Conservation (phyloP, 2,329 filamentous ascomycete species). For the Bipolaris victoriae region DNA sequence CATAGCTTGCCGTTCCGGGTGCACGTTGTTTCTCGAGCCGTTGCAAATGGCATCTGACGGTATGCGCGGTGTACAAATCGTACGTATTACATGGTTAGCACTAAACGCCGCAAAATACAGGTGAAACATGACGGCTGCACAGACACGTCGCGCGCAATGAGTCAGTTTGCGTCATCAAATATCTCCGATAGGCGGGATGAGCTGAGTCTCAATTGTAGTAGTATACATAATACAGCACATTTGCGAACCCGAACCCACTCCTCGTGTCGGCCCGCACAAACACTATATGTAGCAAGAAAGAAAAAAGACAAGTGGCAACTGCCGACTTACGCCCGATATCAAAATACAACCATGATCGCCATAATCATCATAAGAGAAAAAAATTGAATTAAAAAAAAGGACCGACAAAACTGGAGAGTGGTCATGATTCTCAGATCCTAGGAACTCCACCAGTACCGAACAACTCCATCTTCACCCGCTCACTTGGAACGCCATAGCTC, state of each 20-base stretch:
- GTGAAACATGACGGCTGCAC: slow-evolving; percentile 12
- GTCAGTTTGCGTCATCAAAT: slow-evolving; percentile 3
- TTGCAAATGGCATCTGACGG: slow-evolving; percentile 22
- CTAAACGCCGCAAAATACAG: slow-evolving; percentile 4
- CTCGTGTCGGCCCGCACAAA: not conserved
- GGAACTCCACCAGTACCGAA: slow-evolving; percentile 57
- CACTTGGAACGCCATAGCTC: slow-evolving; percentile 61
- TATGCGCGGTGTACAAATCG: slow-evolving; percentile 3
- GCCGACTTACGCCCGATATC: slow-evolving; percentile 1
- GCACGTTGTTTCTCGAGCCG: slow-evolving; percentile 9
- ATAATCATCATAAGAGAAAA: too few relatives aligned
- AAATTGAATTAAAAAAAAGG: not conserved
- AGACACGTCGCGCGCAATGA: slow-evolving; percentile 4
- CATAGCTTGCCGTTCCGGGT: slow-evolving; percentile 29
- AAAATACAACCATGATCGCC: not conserved
- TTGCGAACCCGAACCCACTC: not conserved
- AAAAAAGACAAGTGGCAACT: not conserved
- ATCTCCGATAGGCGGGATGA: slow-evolving; percentile 1
- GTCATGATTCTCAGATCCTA: slow-evolving; percentile 26
- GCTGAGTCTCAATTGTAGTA: slow-evolving; percentile 1
- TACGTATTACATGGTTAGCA: not conserved
- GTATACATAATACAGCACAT: not conserved
- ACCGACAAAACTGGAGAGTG: not conserved
- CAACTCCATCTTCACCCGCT: slow-evolving; percentile 69
- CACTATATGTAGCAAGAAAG: too few relatives aligned